Evolutionary conservation across 352 stramenopile genomes (phyloP).

Genomic region (Thalassiosira exigua): DNA sequence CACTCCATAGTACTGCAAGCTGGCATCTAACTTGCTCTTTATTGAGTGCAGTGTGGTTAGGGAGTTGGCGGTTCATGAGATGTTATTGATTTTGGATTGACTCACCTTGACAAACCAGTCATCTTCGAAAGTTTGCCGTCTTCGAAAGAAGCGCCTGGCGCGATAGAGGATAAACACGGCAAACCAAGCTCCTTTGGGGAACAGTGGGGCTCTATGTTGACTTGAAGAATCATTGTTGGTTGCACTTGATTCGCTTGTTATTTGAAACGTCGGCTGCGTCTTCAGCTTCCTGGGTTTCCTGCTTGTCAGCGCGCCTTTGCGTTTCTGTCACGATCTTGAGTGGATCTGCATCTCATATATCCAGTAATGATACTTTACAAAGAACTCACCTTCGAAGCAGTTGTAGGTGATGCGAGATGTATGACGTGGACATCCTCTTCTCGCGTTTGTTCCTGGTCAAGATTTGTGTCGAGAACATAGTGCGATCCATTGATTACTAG

Average conservation of each 20-base stretch:
- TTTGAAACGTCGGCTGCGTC: not conserved
- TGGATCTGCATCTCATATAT: not conserved
- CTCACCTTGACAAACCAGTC: conserved; percentile 37
- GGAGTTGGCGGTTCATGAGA: no score
- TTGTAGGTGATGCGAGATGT: conserved; percentile 1
- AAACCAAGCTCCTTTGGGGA: conserved; percentile 27
- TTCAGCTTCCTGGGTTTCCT: not conserved
- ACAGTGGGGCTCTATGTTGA: not conserved
- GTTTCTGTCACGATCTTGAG: not conserved
- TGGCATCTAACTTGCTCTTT: conserved; percentile 17
- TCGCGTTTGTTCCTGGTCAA: not conserved
- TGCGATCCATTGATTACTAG: conserved; percentile 16
- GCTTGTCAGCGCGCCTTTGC: not conserved
- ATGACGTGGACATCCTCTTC: conserved; percentile 7
- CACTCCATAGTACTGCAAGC: conserved; percentile 21
- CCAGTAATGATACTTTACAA: not conserved
- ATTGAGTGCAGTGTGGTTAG: no score
- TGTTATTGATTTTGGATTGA: no score
- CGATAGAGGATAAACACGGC: conserved; percentile 27
- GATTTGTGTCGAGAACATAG: conserved; percentile 22
- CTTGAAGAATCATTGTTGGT: not conserved
- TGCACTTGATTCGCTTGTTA: not conserved
- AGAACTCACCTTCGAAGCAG: conserved; percentile 7
- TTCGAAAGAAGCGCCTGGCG: conserved; percentile 14
- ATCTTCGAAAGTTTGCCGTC: conserved; percentile 17